Percentiles rank a stretch among this genome's conserved stretches.
Conservation (phyloP, 1,284 basidiomycete species). For the Marasmius sp. region DNA sequence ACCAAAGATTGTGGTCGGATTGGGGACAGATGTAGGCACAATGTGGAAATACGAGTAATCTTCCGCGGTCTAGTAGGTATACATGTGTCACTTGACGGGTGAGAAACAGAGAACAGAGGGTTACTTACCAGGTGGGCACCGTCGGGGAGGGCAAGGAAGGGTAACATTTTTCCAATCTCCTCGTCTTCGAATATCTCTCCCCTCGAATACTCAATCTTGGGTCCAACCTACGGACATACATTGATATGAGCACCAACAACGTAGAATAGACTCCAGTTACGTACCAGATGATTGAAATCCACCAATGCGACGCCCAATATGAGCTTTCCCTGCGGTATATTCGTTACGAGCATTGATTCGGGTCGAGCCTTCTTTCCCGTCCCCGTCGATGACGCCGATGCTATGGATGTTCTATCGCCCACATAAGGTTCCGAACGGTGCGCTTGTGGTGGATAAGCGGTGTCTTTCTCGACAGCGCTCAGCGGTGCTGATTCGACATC, state of each 20-base stretch:
- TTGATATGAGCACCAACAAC: conserved; percentile 9
- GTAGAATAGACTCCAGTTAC: conserved; percentile 19
- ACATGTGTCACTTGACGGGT: conserved; percentile 9
- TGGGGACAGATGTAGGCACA: conserved; percentile 60
- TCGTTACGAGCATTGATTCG: conserved; percentile 63
- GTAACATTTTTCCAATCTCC: conserved; percentile 80
- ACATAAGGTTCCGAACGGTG: neutral
- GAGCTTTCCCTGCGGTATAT: conserved; percentile 56
- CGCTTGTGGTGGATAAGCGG: neutral
- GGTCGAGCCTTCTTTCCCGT: conserved; percentile 61
- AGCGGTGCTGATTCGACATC: neutral
- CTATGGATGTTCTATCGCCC: conserved; percentile 40
- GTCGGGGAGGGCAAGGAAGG: conserved; percentile 97
- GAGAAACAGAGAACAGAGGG: neutral
- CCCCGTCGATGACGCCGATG: conserved; percentile 56
- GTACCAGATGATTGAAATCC: conserved; percentile 88
- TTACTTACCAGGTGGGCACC: conserved; percentile 85
- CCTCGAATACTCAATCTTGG: conserved; percentile 81
- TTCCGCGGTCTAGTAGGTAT: conserved; percentile 69
- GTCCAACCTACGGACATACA: conserved; percentile 67
- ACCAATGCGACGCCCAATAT: conserved; percentile 84
- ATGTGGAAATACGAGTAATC: conserved; percentile 98
- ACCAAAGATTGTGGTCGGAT: conserved; percentile 84
- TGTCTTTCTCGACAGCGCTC: neutral
- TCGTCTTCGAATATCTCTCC: conserved; percentile 78